These are phyloP conservation scores for Capsella rubella DNA, from an alignment of 441 rosid species.

Conservation along the genomic window DNA sequence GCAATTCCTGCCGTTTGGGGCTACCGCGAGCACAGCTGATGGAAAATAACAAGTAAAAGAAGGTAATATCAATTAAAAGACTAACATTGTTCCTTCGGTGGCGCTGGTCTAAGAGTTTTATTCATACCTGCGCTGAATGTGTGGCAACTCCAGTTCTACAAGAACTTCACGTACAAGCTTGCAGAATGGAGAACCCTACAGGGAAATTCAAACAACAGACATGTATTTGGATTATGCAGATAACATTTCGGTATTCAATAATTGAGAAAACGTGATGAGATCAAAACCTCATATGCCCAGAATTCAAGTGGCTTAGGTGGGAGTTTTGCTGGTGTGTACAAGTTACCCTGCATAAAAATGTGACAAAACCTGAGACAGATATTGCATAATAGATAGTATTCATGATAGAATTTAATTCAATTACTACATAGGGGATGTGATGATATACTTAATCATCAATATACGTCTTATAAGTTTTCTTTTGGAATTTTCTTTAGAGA, in stretches of 20 bases:
- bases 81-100: not conserved
- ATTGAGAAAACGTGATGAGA: not conserved
- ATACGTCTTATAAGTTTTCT: not conserved
- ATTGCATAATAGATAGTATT: not conserved
- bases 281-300: slow-evolving; percentile 88
- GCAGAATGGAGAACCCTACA: slow-evolving; percentile 90
- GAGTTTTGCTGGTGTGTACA: slow-evolving; percentile 72
- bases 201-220: slow-evolving; percentile 10
- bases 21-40: slow-evolving; percentile 93
- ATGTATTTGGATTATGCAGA: not conserved
- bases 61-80: slow-evolving; percentile 1
- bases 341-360: slow-evolving; percentile 62
- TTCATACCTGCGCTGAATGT: slow-evolving; percentile 70
- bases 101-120: not conserved
- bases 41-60: slow-evolving; percentile 26
- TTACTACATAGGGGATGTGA: not conserved
- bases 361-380: not conserved
- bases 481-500: slow-evolving; percentile 4
- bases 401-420: not conserved
- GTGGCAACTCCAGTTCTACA: slow-evolving; percentile 88
- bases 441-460: slow-evolving; percentile 9
- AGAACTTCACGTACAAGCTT: slow-evolving; percentile 84
- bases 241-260: not conserved
- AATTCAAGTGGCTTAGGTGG: slow-evolving; percentile 89
- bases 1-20: slow-evolving; percentile 73